Percentiles rank a stretch among this genome's conserved stretches.
These are phyloP conservation scores for Boletus reticulatus DNA, from an alignment of 768 basidiomycete species.

Conservation along the genomic window DNA sequence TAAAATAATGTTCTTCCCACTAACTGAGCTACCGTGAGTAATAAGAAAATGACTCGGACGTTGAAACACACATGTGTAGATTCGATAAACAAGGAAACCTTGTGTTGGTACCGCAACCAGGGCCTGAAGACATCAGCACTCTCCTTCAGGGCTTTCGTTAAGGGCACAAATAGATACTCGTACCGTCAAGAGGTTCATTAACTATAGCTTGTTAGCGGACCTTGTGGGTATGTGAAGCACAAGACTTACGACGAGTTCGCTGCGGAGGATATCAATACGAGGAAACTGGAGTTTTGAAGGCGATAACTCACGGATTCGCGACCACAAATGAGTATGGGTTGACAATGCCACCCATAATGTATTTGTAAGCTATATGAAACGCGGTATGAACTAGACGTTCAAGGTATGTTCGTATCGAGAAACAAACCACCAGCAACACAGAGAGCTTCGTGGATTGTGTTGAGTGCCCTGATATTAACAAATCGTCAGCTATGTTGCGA, in stretches of 20 bases:
- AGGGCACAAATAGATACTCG: neutral
- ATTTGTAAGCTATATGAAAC: no score
- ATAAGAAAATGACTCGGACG: neutral
- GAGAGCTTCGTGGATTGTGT: neutral
- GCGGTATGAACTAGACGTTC: no score
- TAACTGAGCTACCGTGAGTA: neutral
- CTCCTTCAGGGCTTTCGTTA: no score
- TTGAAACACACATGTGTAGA: neutral
- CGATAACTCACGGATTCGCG: no score
- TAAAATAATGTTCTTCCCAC: neutral
- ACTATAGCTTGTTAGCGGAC: neutral
- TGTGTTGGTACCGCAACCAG: neutral
- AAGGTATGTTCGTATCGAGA: neutral
- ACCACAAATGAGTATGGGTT: no score
- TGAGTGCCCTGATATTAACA: neutral
- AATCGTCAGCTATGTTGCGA: neutral
- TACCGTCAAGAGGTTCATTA: no score
- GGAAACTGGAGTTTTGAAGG: neutral
- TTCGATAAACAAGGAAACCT: neutral
- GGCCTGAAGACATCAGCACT: neutral
- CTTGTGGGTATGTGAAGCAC: no score
- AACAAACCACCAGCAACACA: neutral
- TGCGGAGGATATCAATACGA: neutral
- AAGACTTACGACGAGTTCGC: neutral
- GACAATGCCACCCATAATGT: no score